Base-by-base conservation (phyloP, 441 rosid genomes). In the Populus tomentosa region DNA sequence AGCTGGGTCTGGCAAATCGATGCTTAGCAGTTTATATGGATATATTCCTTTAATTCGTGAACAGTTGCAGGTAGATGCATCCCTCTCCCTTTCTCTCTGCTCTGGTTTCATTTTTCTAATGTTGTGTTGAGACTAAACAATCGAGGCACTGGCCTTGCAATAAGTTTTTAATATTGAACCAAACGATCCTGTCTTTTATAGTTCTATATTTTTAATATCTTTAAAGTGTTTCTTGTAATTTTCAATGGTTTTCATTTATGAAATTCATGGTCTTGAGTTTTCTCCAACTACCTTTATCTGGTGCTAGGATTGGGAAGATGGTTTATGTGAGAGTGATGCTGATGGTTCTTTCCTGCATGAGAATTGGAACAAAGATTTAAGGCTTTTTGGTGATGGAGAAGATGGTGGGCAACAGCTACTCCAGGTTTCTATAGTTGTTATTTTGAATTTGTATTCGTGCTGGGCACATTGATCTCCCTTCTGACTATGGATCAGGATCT, bases 331-430 rank as follows among this genome's bases (percentile, higher is more conserved):
- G 84, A 94, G 86, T 78, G 93, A 90, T 76, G 92, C 90, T 5
- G 95, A 94, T 89, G 98, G 98, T 50, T 91, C 97, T 69, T 93
- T 88, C 89, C 80, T 94, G 86, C 97, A 87, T 83, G 97, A 90
- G 76, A 89, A 94, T 73, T 91, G 97, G 98, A 91, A 94, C 87
- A 94, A 86, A 75, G 97, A 90, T 85, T 78, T 91, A 69, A 86
- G 82, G 76, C 97, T 94, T 73, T 91, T 91, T 79, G 83, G 93
- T 74, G 87, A 90, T 42, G 86, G 87, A 33, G 97, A 90, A 80
- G 94, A 91, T 86, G 96, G 98, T 23, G 98, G 98, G 71, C 93
- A 87, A 59, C 98, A 91, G 79, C 87, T 93, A 67, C 88, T 95
- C 81, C 98, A 93, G 98, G 98, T 94, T 42, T 76, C 13, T 69